phyloP scores from a whole-genome alignment of 192 early-diverging fungal genomes.

The Linnemannia elongata region DNA sequence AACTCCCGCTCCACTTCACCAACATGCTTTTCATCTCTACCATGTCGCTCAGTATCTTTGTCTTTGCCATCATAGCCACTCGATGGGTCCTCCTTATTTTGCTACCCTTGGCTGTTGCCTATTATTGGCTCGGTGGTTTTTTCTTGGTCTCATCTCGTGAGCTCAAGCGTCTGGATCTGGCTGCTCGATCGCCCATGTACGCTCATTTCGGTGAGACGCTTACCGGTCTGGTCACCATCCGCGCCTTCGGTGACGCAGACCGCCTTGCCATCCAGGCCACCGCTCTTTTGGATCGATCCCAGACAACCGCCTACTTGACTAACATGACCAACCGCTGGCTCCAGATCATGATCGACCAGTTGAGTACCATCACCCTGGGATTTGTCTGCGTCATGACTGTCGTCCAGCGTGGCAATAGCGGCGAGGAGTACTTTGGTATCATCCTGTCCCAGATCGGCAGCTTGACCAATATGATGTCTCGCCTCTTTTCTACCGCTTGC shows the following conservation, averaged over 20 bases:
- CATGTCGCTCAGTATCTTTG: constrained; percentile 36
- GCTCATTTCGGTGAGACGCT: constrained; percentile 73
- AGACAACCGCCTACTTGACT: constrained; percentile 78
- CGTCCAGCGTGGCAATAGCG: constrained; percentile 66
- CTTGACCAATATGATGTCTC: constrained; percentile 81
- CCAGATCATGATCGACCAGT: constrained; percentile 78
- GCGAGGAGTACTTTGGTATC: constrained; percentile 61
- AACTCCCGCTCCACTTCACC: constrained; percentile 50
- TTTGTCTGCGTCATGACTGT: constrained; percentile 79
- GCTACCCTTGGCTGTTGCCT: constrained; percentile 42
- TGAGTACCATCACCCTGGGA: constrained; percentile 82
- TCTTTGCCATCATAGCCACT: constrained; percentile 53
- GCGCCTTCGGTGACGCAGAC: constrained; percentile 73
- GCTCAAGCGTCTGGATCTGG: constrained; percentile 83
- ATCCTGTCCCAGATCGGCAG: constrained; percentile 71
- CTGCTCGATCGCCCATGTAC: constrained; percentile 79
- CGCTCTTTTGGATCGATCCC: constrained; percentile 77
- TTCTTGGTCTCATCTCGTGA: constrained; percentile 76
- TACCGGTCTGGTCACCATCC: constrained; percentile 70
- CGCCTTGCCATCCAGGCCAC: constrained; percentile 80
- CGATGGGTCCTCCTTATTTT: constrained; percentile 24
- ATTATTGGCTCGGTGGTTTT: constrained; percentile 51
- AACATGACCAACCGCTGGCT: constrained; percentile 75
- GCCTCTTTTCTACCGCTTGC: constrained; percentile 81
- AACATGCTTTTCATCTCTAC: constrained; percentile 16